phyloP scores from a whole-genome alignment of 108 stramenopile genomes.

The Thalassiosira profunda region DNA sequence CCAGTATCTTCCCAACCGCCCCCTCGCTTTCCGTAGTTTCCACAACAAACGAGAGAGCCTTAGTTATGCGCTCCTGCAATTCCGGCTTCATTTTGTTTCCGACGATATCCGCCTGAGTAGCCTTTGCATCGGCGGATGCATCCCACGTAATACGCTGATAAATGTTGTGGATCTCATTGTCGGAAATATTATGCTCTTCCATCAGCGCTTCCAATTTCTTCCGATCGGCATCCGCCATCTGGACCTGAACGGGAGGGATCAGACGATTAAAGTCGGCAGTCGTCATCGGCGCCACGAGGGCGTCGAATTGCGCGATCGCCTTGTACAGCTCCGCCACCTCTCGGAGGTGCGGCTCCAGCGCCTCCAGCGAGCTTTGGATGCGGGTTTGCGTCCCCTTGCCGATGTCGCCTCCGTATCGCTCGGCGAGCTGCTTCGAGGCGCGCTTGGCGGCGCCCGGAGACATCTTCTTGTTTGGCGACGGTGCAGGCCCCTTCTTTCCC shows the following conservation, averaged over 20 bases:
- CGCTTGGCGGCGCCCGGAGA: slow-evolving; percentile 23
- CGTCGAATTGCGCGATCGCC: slow-evolving; percentile 53
- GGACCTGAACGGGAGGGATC: slow-evolving; percentile 40
- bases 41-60: slow-evolving; percentile 55
- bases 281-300: slow-evolving; percentile 45
- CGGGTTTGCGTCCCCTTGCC: slow-evolving; percentile 60
- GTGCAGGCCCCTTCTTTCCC: slow-evolving; percentile 4
- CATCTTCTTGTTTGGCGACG: slow-evolving; percentile 21
- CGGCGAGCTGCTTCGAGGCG: slow-evolving; percentile 14
- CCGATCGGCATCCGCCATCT: slow-evolving; percentile 50
- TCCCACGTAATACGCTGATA: slow-evolving; percentile 78
- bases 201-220: slow-evolving; percentile 46
- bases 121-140: slow-evolving; percentile 84
- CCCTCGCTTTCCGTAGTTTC: slow-evolving; percentile 36
- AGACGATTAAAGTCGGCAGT: slow-evolving; percentile 39
- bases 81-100: slow-evolving; percentile 61
- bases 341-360: slow-evolving; percentile 54
- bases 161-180: slow-evolving; percentile 62
- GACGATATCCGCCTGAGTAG: slow-evolving; percentile 53
- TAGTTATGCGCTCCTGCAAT: slow-evolving; percentile 47
- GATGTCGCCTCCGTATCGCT: slow-evolving; percentile 66
- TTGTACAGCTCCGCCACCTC: slow-evolving; percentile 61
- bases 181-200: slow-evolving; percentile 37
- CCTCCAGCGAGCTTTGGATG: slow-evolving; percentile 41
- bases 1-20: too few relatives aligned